Percentiles rank a stretch among this genome's conserved stretches.
These are phyloP conservation scores for Diaporthe capsici DNA, from an alignment of 2,329 filamentous ascomycete genomes.

Conservation along the genomic window DNA sequence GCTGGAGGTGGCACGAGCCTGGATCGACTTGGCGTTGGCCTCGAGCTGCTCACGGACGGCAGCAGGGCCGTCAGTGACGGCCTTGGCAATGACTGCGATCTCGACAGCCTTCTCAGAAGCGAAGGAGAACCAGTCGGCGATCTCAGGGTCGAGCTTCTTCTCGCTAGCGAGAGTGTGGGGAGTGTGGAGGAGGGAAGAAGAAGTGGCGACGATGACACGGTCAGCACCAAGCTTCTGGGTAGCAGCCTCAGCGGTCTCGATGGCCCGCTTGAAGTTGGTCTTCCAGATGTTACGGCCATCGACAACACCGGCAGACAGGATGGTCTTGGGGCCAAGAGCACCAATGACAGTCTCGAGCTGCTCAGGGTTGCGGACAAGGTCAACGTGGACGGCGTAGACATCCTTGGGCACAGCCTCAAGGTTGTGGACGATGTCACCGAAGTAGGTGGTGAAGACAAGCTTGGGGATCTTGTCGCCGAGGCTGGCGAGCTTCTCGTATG, in stretches of 20 bases:
- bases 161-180: conserved; percentile 98
- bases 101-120: conserved; percentile 94
- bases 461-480: conserved; percentile 87
- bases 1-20: conserved; percentile 90
- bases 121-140: conserved; percentile 99
- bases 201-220: conserved; percentile 95
- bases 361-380: conserved; percentile 98
- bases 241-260: conserved; percentile 90
- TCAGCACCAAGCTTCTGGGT: conserved; percentile 97
- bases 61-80: conserved; percentile 91
- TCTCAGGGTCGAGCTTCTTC: conserved; percentile 96
- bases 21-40: conserved; percentile 95
- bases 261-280: conserved; percentile 97
- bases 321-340: conserved; percentile 88
- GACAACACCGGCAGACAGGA: conserved; percentile 95
- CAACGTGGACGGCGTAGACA: conserved; percentile 90
- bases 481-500: conserved; percentile 88
- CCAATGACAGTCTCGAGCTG: conserved; percentile 89
- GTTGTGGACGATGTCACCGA: conserved; percentile 99
- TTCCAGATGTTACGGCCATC: conserved; percentile 99
- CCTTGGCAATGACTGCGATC: conserved; percentile 95
- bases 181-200: conserved; percentile 97
- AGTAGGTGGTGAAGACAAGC: conserved; percentile 95
- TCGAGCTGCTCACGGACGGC: conserved; percentile 90
- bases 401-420: conserved; percentile 86